phyloP scores from a whole-genome alignment of 768 basidiomycete species.

The Lactarius indigo region DNA sequence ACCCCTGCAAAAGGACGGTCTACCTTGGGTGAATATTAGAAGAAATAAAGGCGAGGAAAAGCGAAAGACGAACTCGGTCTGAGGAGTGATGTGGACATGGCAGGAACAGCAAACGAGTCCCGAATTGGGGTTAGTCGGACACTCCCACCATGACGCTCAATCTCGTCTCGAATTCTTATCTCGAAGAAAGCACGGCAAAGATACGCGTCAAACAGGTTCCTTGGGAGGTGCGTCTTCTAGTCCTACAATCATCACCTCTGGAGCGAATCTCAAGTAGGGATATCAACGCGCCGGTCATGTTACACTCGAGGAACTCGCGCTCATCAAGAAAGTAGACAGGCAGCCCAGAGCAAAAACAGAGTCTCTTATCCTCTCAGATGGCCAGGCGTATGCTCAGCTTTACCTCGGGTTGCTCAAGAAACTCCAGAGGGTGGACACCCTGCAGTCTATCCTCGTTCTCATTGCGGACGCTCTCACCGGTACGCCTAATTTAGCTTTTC shows the following conservation, averaged over 20 bases:
- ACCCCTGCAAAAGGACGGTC: not conserved
- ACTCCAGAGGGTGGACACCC: slow-evolving; percentile 78
- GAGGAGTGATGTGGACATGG: slow-evolving; percentile 4
- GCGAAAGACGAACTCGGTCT: not conserved
- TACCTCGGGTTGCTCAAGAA: slow-evolving; percentile 89
- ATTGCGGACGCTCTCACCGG: slow-evolving; percentile 87
- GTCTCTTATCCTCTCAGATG: slow-evolving; percentile 77
- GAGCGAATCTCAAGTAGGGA: slow-evolving; percentile 51
- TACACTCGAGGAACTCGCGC: slow-evolving; percentile 78
- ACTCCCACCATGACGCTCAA: slow-evolving; percentile 58
- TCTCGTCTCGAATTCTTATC: slow-evolving; percentile 75
- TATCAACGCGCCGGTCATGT: slow-evolving; percentile 93
- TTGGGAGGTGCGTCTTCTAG: slow-evolving; percentile 73
- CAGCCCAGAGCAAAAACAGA: slow-evolving; percentile 72
- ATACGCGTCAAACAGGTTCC: slow-evolving; percentile 88
- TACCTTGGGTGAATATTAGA: not conserved
- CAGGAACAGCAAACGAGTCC: not conserved
- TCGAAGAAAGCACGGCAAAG: slow-evolving; percentile 85
- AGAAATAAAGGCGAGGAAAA: not conserved
- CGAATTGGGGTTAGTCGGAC: slow-evolving; percentile 6
- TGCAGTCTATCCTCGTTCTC: slow-evolving; percentile 81
- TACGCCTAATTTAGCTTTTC: slow-evolving; percentile 33
- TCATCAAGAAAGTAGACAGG: slow-evolving; percentile 89
- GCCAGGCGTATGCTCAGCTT: slow-evolving; percentile 75
- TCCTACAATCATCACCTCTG: not conserved